Percentiles rank a stretch among this genome's conserved stretches.
Conservation (phyloP, 495 filamentous ascomycete genomes). For the Bombardia bombarda region DNA sequence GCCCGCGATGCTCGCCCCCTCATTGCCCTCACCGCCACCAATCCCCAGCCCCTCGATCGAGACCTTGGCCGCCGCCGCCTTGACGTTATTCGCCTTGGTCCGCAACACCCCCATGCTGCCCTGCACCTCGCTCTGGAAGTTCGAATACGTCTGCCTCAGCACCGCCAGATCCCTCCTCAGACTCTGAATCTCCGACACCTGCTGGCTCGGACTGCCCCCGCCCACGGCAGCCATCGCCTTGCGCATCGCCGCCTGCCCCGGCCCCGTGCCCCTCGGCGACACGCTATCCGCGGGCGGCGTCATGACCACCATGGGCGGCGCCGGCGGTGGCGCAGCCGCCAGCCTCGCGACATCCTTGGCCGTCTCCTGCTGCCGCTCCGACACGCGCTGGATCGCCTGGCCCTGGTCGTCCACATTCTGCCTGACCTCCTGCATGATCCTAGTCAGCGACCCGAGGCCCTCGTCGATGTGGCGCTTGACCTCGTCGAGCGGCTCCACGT, state of each 20-base stretch:
- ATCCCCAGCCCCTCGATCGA: slow-evolving; percentile 51
- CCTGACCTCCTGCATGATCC: slow-evolving; percentile 72
- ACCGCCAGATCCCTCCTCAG: slow-evolving; percentile 88
- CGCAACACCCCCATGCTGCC: slow-evolving; percentile 77
- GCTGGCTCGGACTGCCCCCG: slow-evolving; percentile 51
- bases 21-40: too few species aligned
- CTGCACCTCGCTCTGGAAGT: slow-evolving; percentile 80
- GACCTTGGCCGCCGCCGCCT: slow-evolving; percentile 61
- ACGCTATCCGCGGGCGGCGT: slow-evolving; percentile 27
- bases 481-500: slow-evolving; percentile 91
- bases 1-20: too few species aligned
- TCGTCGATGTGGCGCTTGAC: slow-evolving; percentile 96
- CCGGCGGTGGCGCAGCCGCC: slow-evolving; percentile 54
- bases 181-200: slow-evolving; percentile 69
- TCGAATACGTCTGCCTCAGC: slow-evolving; percentile 85
- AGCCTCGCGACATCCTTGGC: slow-evolving; percentile 85
- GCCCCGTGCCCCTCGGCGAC: slow-evolving; percentile 13
- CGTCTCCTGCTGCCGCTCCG: slow-evolving; percentile 82
- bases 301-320: too few species aligned
- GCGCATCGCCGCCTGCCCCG: slow-evolving; percentile 13
- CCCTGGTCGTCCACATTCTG: slow-evolving; percentile 74
- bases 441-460: slow-evolving; percentile 70
- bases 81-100: slow-evolving; percentile 71
- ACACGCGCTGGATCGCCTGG: slow-evolving; percentile 73
- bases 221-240: too few species aligned